Conservation (phyloP, 805 yeast genomes). For the Komagataella kurtzmanii region DNA sequence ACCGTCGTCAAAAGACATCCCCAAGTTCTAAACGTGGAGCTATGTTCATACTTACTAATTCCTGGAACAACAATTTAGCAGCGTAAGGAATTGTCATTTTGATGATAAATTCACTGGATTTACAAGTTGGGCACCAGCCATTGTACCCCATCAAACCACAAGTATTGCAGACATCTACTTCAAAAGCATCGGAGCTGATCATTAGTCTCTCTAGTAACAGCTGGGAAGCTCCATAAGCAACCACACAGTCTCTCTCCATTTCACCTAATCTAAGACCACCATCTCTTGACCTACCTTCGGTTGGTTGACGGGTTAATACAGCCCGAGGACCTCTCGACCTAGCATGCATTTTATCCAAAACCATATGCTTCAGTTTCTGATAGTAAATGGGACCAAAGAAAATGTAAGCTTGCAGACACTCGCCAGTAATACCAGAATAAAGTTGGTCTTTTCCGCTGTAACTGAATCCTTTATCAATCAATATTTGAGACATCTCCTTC, state of each 20-base stretch:
- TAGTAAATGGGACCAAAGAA: conserved; percentile 98
- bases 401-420: conserved; percentile 91
- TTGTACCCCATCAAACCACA: conserved; percentile 97
- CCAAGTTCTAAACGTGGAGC: conserved; percentile 90
- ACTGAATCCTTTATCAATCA: conserved; percentile 83
- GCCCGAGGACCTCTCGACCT: conserved; percentile 99
- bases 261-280: conserved; percentile 98
- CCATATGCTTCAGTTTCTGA: conserved; percentile 98
- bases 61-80: conserved; percentile 96
- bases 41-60: conserved; percentile 94
- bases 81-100: conserved; percentile 98
- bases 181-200: conserved; percentile 96
- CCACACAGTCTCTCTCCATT: conserved; percentile 99
- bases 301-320: conserved; percentile 93
- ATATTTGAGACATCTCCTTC: conserved; percentile 85
- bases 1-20: conserved; percentile 48
- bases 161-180: conserved; percentile 83
- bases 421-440: conserved; percentile 95
- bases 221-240: conserved; percentile 98
- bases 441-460: conserved; percentile 97
- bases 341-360: conserved; percentile 97
- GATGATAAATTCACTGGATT: conserved; percentile 71
- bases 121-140: conserved; percentile 97
- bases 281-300: conserved; percentile 97
- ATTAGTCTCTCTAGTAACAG: conserved; percentile 84